Conservation (phyloP, 768 basidiomycete species). For the Hemileccinum impolitum region DNA sequence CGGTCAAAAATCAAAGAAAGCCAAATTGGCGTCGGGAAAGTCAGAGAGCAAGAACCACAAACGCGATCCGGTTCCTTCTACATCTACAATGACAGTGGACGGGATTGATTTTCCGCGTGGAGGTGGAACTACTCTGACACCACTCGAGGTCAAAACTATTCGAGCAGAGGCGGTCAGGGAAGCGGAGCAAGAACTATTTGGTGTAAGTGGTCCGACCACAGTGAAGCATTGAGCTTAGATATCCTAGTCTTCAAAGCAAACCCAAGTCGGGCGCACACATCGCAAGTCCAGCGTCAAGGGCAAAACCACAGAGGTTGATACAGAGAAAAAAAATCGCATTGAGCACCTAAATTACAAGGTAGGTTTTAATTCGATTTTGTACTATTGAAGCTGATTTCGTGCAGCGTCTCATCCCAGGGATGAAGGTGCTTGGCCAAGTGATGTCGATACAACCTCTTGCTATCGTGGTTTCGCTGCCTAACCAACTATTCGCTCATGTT, state of each 20-base stretch:
- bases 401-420: slow-evolving; percentile 77
- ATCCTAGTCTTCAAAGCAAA: slow-evolving; percentile 41
- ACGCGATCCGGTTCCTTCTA: slow-evolving; percentile 29
- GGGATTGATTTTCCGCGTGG: slow-evolving; percentile 96
- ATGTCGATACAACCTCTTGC: slow-evolving; percentile 84
- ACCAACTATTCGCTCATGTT: slow-evolving; percentile 89
- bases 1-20: slow-evolving; percentile 56
- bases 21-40: slow-evolving; percentile 41
- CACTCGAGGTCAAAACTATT: slow-evolving; percentile 83
- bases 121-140: slow-evolving; percentile 85
- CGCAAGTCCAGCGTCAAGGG: slow-evolving; percentile 44
- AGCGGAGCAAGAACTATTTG: slow-evolving; percentile 76
- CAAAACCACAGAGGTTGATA: slow-evolving; percentile 32
- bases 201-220: slow-evolving; percentile 39
- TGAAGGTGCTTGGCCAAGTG: slow-evolving; percentile 87
- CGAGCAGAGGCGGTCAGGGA: slow-evolving; percentile 83
- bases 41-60: slow-evolving; percentile 19
- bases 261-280: slow-evolving; percentile 41
- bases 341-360: slow-evolving; percentile 96
- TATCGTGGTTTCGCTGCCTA: slow-evolving; percentile 90
- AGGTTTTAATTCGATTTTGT: slow-evolving; percentile 7
- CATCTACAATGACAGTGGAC: slow-evolving; percentile 46
- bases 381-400: slow-evolving; percentile 4
- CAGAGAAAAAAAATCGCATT: slow-evolving; percentile 52
- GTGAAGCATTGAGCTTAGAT: slow-evolving; percentile 4